A percentile compares a stretch with the other conserved stretches of the same genome.
Conservation (phyloP, 202 grass and related monocot species). For the Alloteropsis angusta region DNA sequence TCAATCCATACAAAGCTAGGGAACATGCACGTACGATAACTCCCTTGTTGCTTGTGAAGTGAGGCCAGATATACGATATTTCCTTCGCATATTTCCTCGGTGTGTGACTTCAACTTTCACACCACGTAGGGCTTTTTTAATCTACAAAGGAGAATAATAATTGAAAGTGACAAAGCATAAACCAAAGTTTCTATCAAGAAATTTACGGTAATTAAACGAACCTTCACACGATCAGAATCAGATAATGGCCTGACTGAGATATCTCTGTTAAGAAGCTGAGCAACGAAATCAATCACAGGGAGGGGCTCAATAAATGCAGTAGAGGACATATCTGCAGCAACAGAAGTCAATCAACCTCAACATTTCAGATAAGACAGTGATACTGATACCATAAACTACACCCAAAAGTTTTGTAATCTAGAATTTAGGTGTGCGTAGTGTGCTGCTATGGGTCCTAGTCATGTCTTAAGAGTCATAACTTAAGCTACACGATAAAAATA, state of each 20-base stretch:
- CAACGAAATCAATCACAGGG: slow-evolving; percentile 88
- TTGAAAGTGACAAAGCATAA: not conserved
- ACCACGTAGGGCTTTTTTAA: slow-evolving; percentile 79
- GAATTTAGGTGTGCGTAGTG: not conserved
- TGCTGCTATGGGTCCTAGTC: not conserved
- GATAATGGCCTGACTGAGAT: slow-evolving; percentile 74
- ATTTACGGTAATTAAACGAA: slow-evolving; percentile 13
- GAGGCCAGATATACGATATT: slow-evolving; percentile 91
- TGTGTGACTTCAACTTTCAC: slow-evolving; percentile 92
- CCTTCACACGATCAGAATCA: slow-evolving; percentile 95
- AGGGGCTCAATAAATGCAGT: slow-evolving; percentile 89
- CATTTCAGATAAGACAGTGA: slow-evolving; percentile 8
- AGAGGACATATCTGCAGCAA: slow-evolving; percentile 82
- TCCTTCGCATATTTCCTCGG: slow-evolving; percentile 90
- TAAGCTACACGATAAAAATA: not conserved
- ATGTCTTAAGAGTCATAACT: not conserved
- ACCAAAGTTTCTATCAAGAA: not conserved
- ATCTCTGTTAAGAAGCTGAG: slow-evolving; percentile 80
- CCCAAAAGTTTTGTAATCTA: not conserved
- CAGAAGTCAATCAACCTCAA: not conserved
- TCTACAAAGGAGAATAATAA: slow-evolving; percentile 25
- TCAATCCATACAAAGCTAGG: slow-evolving; percentile 1
- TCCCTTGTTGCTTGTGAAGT: slow-evolving; percentile 90
- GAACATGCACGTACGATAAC: slow-evolving; percentile 55
- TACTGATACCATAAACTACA: not conserved